These are phyloP conservation scores for Camellia japonica DNA, from an alignment of 148 eudicot genomes.

Conservation along the genomic window DNA sequence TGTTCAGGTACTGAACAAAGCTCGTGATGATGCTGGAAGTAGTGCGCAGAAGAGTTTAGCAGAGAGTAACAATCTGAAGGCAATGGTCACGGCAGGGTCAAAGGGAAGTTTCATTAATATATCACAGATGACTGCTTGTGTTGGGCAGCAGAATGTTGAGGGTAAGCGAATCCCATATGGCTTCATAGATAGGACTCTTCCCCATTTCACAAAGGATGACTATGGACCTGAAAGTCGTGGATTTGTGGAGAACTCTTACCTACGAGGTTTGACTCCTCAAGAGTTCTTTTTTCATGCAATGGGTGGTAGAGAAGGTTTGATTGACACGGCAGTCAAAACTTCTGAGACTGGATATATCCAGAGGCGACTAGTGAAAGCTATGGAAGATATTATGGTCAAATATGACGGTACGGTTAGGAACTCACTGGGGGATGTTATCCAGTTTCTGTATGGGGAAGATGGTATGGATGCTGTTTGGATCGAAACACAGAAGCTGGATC, in stretches of 20 bases:
- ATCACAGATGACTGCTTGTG: conserved; percentile 99
- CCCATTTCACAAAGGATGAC: conserved; percentile 98
- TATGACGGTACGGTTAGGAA: conserved; percentile 98
- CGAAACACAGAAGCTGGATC: conserved; percentile 83
- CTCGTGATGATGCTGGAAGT: conserved; percentile 99
- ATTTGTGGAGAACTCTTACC: conserved; percentile 95
- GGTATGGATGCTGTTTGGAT: conserved; percentile 99
- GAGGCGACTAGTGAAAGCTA: conserved; percentile 94
- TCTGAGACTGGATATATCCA: conserved; percentile 99
- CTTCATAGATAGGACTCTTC: conserved; percentile 84
- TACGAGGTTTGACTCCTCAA: conserved; percentile 94
- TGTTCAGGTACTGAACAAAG: conserved; percentile 91
- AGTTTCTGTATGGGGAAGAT: conserved; percentile 98
- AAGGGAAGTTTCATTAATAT: conserved; percentile 99
- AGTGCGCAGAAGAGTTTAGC: conserved; percentile 92
- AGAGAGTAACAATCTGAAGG: conserved; percentile 96
- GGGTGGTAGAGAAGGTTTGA: conserved; percentile 99
- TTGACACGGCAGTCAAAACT: conserved; percentile 98
- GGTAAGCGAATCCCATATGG: conserved; percentile 98
- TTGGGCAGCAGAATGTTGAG: conserved; percentile 99
- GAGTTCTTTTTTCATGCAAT: conserved; percentile 99
- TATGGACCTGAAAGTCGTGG: conserved; percentile 99
- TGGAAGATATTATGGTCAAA: conserved; percentile 99
- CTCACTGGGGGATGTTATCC: conserved; percentile 95
- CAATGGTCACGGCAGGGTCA: conserved; percentile 99